These are phyloP conservation scores for Guyanaporus albipodus DNA, from an alignment of 768 basidiomycete genomes.

Conservation along the genomic window DNA sequence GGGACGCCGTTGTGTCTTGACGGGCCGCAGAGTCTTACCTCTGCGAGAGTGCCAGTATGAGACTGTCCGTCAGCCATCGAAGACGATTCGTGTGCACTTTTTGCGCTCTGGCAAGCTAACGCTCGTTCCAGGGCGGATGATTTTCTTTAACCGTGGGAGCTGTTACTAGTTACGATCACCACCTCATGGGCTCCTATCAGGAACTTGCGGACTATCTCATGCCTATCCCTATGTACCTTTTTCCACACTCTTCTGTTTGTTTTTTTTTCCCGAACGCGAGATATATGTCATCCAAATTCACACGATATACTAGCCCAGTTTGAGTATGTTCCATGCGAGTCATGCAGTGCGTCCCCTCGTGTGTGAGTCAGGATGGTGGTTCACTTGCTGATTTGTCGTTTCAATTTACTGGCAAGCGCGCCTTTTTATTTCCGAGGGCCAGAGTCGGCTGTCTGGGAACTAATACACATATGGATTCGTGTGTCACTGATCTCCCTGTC, in stretches of 20 bases:
- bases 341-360: constrained; percentile 1
- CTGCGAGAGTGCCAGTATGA: constrained; percentile 17
- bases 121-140: constrained; percentile 18
- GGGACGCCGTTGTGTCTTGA: constrained; percentile 19
- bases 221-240: constrained; percentile 26
- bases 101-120: constrained; percentile 16
- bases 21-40: constrained; percentile 22
- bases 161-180: constrained; percentile 17
- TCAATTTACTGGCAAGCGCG: background rate
- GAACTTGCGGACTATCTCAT: constrained; percentile 28
- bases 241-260: too few species aligned
- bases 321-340: background rate
- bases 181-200: constrained; percentile 5
- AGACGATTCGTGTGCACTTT: constrained; percentile 26
- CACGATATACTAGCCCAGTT: background rate
- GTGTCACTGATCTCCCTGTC: background rate
- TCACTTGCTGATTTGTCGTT: constrained; percentile 7
- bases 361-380: constrained; percentile 12
- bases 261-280: constrained; percentile 7
- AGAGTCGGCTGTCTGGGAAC: constrained; percentile 4
- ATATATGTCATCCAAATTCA: constrained; percentile 10
- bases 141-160: constrained; percentile 18
- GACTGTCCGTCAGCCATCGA: constrained; percentile 19
- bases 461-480: background rate
- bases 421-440: constrained; percentile 17